Evolutionary conservation across 1,284 basidiomycete species (phyloP), one percentile per base, ranked within the genome.

Genomic region (Papiliotrema laurentii): DNA sequence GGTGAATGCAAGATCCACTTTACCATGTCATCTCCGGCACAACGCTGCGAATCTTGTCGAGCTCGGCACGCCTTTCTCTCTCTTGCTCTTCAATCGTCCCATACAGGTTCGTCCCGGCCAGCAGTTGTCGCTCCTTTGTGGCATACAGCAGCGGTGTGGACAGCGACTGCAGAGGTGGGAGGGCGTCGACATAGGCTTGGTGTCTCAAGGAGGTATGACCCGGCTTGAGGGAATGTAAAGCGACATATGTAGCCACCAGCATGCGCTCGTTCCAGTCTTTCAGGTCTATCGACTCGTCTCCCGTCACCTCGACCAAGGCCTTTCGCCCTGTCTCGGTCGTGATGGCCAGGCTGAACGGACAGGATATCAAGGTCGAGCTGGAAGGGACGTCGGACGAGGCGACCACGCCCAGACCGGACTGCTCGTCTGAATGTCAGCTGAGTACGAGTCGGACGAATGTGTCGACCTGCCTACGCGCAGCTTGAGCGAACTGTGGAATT

Each of bases 121-220:
- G 79, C 11, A 83, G 66, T 9, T 80, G 77, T 7, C 83, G 72
- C 67, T 96, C 91, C 13, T 63, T 49, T 0, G 69, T 43, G 0
- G 79, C 79, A 64, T 87, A 94, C 59, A 86, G 82, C n/a, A 89
- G 75, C 0, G 89, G 80, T 0, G 89, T 92, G n/a, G 76, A 73
- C 2, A 92, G 76, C 43, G 77, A 75, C 2, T 77, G 70, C 0
- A 77, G 45, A 0, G 75, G 43, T 0, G 91, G 90, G 0, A 93
- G 77, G 1, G 79, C 80, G 26, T 79, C 71, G 31, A 90, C 66
- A 64, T 94, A 93, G 3, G 80, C 79, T 18, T 69, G 31, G 54
- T 76, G 75, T 7, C 51, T 61, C 36, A 87, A 69, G 3, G 30
- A 31, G 30, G 30, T 31, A 16, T 16, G n/a, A n/a, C n/a, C n/a